Base-by-base conservation (phyloP, 805 yeast species). In the Saccharomycopsis selenospora region DNA sequence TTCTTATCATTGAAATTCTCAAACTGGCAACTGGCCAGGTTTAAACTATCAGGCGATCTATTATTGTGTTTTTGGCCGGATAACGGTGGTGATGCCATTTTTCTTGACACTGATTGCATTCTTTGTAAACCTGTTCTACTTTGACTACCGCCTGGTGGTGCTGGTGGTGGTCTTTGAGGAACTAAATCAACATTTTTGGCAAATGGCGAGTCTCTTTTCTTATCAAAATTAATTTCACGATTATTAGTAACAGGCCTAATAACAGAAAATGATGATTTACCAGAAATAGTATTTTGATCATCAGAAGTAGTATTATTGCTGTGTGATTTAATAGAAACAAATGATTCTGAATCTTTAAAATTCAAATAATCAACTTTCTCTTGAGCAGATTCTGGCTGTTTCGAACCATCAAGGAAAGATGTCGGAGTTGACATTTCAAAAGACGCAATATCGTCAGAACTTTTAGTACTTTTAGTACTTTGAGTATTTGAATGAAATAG, bases 181-280 rank as follows among this genome's bases (percentile, higher is more conserved):
- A 46, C 47, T 17, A 52, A 43, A 42, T 84, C 77, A 20, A 85
- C 67, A 1, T 66, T 66, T 17, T 66, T 60, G 17, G 68, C 79
- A 58, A 76, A 85, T 1, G 95, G 95, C 0, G 95, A 82, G 42
- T 77, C 79, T 40, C 95, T 66, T 45, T 88, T 71, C 56, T 83
- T 79, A 57, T 87, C 93, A 59, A 87, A 87, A 62, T 89, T 89
- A 52, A 86, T 86, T 57, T 85, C 95, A 26, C 57, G 54, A 28
- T 75, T 69, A 11, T 75, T 77, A n/a, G 75, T 78, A 22, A 77
- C 75, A 7, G 72, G 73, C 27, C 90, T 66, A 6, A 87, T 73
- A 1, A 87, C 81, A 50, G 82, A 72, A 60, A 87, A 86, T 0
- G 87, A 68, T 38, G 75, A 68, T 18, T 59, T 59, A 26, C 55